Evolutionary conservation across 2,329 filamentous ascomycete species (phyloP).

Genomic region (Microdochium paspali): DNA sequence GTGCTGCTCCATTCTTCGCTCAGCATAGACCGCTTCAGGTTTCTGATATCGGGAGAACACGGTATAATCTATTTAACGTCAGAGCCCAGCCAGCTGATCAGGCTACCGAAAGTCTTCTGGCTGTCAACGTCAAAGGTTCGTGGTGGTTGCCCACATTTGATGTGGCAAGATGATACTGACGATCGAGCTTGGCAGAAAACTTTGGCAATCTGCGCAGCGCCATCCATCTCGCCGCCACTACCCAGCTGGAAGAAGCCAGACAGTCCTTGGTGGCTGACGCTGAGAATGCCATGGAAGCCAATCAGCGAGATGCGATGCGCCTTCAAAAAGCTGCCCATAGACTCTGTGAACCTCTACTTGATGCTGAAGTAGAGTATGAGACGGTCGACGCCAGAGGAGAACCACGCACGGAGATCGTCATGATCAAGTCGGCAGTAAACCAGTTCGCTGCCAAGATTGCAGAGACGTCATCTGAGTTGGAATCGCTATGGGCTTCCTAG

Average conservation of each 20-base stretch:
- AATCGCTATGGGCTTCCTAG: slow-evolving; percentile 14
- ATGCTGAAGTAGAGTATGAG: slow-evolving; percentile 12
- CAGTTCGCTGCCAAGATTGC: slow-evolving; percentile 7
- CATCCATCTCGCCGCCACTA: slow-evolving; percentile 13
- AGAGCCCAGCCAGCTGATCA: background rate
- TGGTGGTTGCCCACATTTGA: background rate
- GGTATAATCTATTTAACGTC: background rate
- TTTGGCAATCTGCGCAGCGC: slow-evolving; percentile 14
- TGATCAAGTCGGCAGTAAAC: slow-evolving; percentile 5
- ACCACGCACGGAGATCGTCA: slow-evolving; percentile 4
- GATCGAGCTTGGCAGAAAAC: slow-evolving; percentile 9
- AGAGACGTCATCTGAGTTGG: slow-evolving; percentile 9
- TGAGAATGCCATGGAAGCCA: slow-evolving; percentile 8
- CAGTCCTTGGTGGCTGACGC: slow-evolving; percentile 6
- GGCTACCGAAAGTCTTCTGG: background rate
- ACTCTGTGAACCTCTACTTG: slow-evolving; percentile 8
- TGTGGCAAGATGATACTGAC: background rate
- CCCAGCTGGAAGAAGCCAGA: slow-evolving; percentile 9
- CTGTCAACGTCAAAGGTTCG: background rate
- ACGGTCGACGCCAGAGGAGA: slow-evolving; percentile 7
- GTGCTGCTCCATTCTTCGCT: background rate
- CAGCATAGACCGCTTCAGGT: background rate
- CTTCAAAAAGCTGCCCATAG: slow-evolving; percentile 7
- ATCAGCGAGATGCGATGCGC: slow-evolving; percentile 4
- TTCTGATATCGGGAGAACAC: background rate